Percentiles rank a stretch among this genome's conserved stretches.
These are phyloP conservation scores for Salix purpurea DNA, from an alignment of 345 rosid genomes.

Conservation along the genomic window DNA sequence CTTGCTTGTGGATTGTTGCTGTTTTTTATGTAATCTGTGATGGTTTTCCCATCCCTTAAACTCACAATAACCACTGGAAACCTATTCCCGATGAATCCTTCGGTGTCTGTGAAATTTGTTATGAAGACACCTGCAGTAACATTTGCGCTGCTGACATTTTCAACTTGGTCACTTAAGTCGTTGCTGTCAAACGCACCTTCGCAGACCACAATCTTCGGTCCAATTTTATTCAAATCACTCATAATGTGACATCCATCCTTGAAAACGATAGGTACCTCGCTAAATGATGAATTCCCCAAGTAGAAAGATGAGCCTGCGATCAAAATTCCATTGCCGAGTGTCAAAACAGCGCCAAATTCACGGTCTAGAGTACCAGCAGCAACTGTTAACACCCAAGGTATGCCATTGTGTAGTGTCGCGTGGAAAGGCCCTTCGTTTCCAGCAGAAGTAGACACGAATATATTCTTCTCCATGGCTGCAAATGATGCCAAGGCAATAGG, in stretches of 20 bases:
- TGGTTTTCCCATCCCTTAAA: slow-evolving; percentile 21
- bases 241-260: slow-evolving; percentile 29
- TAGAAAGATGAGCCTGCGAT: slow-evolving; percentile 28
- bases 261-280: slow-evolving; percentile 32
- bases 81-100: slow-evolving; percentile 6
- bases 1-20: slow-evolving; percentile 29
- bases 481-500: slow-evolving; percentile 34
- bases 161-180: slow-evolving; percentile 23
- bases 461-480: slow-evolving; percentile 30
- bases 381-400: slow-evolving; percentile 38
- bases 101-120: slow-evolving; percentile 24
- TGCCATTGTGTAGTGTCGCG: slow-evolving; percentile 33
- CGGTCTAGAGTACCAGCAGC: slow-evolving; percentile 40
- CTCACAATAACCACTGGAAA: slow-evolving; percentile 36
- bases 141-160: slow-evolving; percentile 16
- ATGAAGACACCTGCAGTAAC: slow-evolving; percentile 42
- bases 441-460: slow-evolving; percentile 23
- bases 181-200: slow-evolving; percentile 24
- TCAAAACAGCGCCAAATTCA: slow-evolving; percentile 21
- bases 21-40: slow-evolving; percentile 37
- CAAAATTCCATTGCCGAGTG: slow-evolving; percentile 25
- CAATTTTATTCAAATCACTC: slow-evolving; percentile 18
- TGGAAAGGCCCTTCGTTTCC: slow-evolving; percentile 24
- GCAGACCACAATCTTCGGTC: slow-evolving; percentile 41
- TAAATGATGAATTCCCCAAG: slow-evolving; percentile 20